phyloP scores from a whole-genome alignment of 2,329 filamentous ascomycete species.

The Myriosclerotinia scirpicola region DNA sequence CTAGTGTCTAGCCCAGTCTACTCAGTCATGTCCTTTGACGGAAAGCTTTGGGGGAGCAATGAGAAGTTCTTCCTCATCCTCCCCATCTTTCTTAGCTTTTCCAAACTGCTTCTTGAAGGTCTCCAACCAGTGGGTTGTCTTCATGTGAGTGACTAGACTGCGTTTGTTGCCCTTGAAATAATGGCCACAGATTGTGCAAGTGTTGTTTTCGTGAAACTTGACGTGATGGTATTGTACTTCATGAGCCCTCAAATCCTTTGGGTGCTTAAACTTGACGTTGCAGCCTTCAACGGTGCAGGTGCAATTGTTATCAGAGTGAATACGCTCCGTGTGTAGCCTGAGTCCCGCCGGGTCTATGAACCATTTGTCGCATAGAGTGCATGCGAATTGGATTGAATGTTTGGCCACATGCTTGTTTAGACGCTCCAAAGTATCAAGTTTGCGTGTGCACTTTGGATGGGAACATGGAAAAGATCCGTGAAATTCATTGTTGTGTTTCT shows the following conservation, averaged over 20 bases:
- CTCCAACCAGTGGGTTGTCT: not conserved
- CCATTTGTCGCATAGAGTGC: too few species aligned
- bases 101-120: not conserved
- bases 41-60: not conserved
- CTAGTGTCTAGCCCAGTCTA: too few species aligned
- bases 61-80: not conserved
- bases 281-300: too few species aligned
- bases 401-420: not conserved
- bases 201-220: not conserved
- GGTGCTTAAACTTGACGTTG: too few species aligned
- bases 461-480: not conserved
- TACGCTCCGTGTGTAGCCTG: too few species aligned
- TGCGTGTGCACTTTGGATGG: not conserved
- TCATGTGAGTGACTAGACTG: not conserved
- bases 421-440: not conserved
- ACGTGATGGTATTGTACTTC: not conserved
- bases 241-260: too few species aligned
- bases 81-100: not conserved
- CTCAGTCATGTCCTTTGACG: too few species aligned
- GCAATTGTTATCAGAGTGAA: too few species aligned
- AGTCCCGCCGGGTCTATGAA: too few species aligned
- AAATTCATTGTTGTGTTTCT: fast-evolving
- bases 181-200: not conserved
- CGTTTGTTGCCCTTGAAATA: fast-evolving
- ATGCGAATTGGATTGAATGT: too few species aligned